A percentile compares a stretch with the other conserved stretches of the same genome.
Conservation (phyloP, 148 eudicot species). For the Silene latifolia region DNA sequence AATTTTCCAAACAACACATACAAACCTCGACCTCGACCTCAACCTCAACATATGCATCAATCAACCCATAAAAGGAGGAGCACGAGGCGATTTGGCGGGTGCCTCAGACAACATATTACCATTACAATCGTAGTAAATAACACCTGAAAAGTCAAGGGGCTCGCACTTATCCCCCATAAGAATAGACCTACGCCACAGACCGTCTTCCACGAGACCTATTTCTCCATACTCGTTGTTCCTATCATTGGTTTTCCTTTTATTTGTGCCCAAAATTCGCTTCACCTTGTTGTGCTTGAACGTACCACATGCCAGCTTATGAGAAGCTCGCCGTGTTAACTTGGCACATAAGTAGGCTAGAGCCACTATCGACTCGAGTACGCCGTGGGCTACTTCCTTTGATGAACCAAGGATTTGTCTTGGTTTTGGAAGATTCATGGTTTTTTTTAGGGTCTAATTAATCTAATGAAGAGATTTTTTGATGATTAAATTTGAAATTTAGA, state of each 20-base stretch:
- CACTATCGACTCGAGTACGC: conserved; percentile 34
- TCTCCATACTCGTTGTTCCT: neutral
- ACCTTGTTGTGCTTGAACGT: conserved; percentile 19
- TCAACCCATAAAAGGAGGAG: conserved; percentile 21
- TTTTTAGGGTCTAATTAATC: no score
- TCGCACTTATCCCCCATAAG: conserved; percentile 71
- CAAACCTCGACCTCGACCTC: no score
- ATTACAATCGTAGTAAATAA: conserved; percentile 51
- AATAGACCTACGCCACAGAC: conserved; percentile 50
- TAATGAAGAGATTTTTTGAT: neutral
- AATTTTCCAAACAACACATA: no score
- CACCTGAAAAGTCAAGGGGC: conserved; percentile 61
- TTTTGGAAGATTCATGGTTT: conserved; percentile 20
- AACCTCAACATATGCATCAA: no score
- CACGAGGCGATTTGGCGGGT: conserved; percentile 52
- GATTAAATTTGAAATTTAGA: neutral
- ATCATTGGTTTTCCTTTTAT: neutral
- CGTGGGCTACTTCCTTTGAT: conserved; percentile 25
- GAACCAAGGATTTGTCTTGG: conserved; percentile 25
- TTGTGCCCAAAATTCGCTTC: conserved; percentile 22
- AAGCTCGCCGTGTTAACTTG: conserved; percentile 36
- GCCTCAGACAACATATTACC: conserved; percentile 37
- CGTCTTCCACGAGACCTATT: conserved; percentile 31
- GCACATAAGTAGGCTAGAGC: conserved; percentile 32
- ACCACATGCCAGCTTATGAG: conserved; percentile 30